Evolutionary conservation across 129 eudicot genomes (phyloP), one percentile per base, ranked within the genome.

Genomic region (Glebionis coronaria): DNA sequence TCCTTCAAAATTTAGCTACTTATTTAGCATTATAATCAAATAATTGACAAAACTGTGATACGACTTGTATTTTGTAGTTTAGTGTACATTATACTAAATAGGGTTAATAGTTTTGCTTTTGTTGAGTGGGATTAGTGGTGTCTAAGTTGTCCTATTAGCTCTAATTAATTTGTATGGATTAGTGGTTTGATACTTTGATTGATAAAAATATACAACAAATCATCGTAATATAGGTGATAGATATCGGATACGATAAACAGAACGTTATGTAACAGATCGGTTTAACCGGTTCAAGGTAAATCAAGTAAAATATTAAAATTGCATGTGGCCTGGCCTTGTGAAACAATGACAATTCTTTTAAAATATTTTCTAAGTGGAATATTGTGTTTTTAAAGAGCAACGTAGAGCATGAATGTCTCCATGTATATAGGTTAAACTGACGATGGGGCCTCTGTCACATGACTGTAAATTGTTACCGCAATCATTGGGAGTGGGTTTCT

Each of bases 401-500:
- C 13, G 6, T 65, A n/a, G 46, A 70, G 38, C 14, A 16, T 5
- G 56, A 58, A 46, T 70, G 58, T 70, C 60, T 46, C 59, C 19
- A 2, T 2, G 18, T 21, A 25, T 45, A 58, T 16, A 31, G 57
- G 29, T 61, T 61, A 61, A 18, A 23, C 27, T 61, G 49, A 5
- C 0, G 12, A 50, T 68, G 28, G 76, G 40, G 20, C 77, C 70
- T 38, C 67, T 53, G 63, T 73, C 77, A 50, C 63, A 53, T 42
- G 53, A 38, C 69, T 15, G 49, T 13, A 71, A 38, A 31, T 38
- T 49, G 56, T 62, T 44, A 20, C 71, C 77, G 71, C 65, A 73
- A 73, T 73, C 77, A 73, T 73, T 63, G 77, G 77, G 70, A 25
- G 70, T 73, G 65, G 64, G 76, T 72, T 60, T 28, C 0, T 29